Evolutionary conservation across 2,329 filamentous ascomycete genomes (phyloP).

Genomic region (Fusarium agapanthi): DNA sequence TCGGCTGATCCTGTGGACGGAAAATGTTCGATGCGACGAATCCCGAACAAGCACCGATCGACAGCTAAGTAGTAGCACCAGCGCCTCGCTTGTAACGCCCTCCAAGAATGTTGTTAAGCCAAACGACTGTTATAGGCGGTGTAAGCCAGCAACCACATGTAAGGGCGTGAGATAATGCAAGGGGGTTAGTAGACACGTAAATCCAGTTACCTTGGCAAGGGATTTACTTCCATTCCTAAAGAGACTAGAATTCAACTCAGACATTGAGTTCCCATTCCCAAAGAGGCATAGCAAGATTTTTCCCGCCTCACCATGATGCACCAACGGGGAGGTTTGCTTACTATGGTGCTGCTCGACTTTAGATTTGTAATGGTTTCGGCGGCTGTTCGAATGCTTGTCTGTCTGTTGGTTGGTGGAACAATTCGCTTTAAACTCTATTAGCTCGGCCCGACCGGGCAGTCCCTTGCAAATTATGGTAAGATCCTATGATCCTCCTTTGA

Average conservation of each 20-base stretch:
- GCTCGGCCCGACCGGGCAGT: neutral
- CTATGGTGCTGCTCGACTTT: fast-evolving
- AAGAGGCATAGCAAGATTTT: neutral
- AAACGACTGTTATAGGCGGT: no score
- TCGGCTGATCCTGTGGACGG: neutral
- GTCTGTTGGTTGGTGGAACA: neutral
- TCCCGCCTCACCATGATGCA: fast-evolving
- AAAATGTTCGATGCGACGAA: neutral
- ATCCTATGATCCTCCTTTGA: neutral
- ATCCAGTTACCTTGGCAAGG: neutral
- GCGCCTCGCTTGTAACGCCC: no score
- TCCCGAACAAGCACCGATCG: no score
- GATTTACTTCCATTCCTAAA: neutral
- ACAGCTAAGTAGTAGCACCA: no score
- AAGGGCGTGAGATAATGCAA: no score
- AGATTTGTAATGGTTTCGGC: neutral
- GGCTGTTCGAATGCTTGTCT: neutral
- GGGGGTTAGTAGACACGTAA: no score
- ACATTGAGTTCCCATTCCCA: neutral
- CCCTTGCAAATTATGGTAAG: neutral
- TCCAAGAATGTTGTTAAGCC: no score
- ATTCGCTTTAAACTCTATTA: neutral
- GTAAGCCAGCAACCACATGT: no score
- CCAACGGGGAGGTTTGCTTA: neutral
- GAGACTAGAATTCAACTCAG: neutral